A percentile compares a stretch with the other conserved stretches of the same genome.
Evolutionary conservation across 805 yeast species (phyloP).

Genomic region (Metschnikowia matae): DNA sequence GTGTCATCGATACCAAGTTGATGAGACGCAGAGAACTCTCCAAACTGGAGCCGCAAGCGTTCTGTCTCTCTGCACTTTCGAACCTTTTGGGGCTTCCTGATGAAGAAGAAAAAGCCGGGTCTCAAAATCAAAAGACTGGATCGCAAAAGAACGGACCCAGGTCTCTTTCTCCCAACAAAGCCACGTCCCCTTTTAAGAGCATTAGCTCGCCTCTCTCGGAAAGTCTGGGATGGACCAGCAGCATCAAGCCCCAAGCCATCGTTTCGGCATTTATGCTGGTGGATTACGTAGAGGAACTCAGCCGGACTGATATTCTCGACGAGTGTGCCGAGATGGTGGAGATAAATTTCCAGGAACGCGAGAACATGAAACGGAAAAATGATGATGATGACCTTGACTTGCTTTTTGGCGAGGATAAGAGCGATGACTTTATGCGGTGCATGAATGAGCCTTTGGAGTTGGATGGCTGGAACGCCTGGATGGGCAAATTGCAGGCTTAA

Average conservation of each 20-base stretch:
- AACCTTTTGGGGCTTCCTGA: conserved; percentile 47
- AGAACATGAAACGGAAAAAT: conserved; percentile 13
- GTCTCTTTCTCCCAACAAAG: background rate
- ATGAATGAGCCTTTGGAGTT: conserved; percentile 29
- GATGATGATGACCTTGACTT: conserved; percentile 28
- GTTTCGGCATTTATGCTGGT: conserved; percentile 45
- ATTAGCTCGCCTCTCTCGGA: conserved; percentile 34
- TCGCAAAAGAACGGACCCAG: background rate
- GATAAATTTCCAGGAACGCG: conserved; percentile 17
- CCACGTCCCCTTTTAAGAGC: background rate
- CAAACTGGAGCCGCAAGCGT: conserved; percentile 42
- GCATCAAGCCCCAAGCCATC: conserved; percentile 43
- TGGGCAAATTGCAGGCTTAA: background rate
- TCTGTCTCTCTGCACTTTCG: conserved; percentile 48
- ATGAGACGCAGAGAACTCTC: conserved; percentile 46
- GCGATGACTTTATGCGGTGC: conserved; percentile 18
- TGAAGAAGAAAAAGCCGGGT: conserved; percentile 7
- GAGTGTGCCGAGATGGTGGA: conserved; percentile 21
- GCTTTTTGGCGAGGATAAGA: conserved; percentile 36
- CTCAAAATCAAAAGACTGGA: no score
- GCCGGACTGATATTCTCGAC: conserved; percentile 19
- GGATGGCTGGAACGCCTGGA: conserved; percentile 30
- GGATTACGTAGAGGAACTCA: conserved; percentile 32
- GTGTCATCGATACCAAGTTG: conserved; percentile 38
- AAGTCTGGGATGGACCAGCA: conserved; percentile 37